These are phyloP conservation scores for Fragosphaeria purpurea DNA, from an alignment of 2,329 filamentous ascomycete species.

Conservation along the genomic window DNA sequence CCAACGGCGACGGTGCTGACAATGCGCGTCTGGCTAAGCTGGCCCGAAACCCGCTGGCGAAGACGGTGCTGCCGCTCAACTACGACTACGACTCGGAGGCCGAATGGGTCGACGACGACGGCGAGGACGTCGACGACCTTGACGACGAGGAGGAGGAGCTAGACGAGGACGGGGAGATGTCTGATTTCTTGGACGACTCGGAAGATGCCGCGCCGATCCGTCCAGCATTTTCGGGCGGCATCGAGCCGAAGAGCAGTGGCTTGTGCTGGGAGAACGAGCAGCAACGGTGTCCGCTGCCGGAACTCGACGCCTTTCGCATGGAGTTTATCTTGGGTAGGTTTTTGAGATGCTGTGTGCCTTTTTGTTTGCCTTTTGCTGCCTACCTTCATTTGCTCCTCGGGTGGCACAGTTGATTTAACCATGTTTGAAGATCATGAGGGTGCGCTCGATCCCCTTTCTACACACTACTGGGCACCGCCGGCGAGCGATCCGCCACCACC, in stretches of 20 bases:
- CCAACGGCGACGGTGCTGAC: too few relatives aligned
- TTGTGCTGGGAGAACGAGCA: conserved; percentile 67
- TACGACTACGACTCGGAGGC: conserved; percentile 83
- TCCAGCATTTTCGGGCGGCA: conserved; percentile 54
- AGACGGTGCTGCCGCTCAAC: conserved; percentile 50
- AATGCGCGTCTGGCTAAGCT: conserved; percentile 38
- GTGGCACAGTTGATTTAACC: background rate
- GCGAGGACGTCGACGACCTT: conserved; percentile 59
- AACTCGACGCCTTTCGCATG: conserved; percentile 55
- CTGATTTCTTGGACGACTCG: conserved; percentile 80
- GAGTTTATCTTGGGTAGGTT: conserved; percentile 62
- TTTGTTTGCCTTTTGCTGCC: background rate
- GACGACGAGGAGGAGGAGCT: conserved; percentile 57
- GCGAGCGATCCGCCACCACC: conserved; percentile 2
- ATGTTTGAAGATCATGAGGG: conserved; percentile 29
- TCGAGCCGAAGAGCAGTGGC: conserved; percentile 69
- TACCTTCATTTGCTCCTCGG: too few relatives aligned
- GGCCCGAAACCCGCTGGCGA: conserved; percentile 42
- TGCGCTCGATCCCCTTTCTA: conserved; percentile 75
- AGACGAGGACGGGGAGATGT: conserved; percentile 76
- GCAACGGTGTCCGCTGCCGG: conserved; percentile 36
- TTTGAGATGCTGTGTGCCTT: background rate
- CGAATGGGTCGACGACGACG: conserved; percentile 71
- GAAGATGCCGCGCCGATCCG: conserved; percentile 52
- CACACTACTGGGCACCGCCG: conserved; percentile 60